A percentile compares a stretch with the other conserved stretches of the same genome.
Evolutionary conservation across 1,139 yeast species (phyloP).

Genomic region (Yamadazyma aaseri): DNA sequence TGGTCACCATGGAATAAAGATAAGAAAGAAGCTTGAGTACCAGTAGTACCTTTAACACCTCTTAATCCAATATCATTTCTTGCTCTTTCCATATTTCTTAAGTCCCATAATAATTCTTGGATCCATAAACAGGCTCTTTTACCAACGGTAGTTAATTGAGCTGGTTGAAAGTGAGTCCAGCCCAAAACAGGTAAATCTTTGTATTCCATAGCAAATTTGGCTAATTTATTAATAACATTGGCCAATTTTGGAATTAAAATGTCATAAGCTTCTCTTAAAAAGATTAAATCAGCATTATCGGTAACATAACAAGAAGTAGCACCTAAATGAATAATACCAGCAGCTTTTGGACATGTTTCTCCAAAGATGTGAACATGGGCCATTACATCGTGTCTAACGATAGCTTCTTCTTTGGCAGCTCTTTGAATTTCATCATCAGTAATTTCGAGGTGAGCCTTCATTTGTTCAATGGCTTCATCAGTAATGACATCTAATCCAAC

Average conservation of each 20-base stretch:
- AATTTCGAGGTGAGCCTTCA: conserved; percentile 72
- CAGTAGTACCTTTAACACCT: conserved; percentile 99
- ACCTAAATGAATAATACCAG: conserved; percentile 97
- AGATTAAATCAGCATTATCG: conserved; percentile 96
- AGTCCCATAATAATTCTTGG: conserved; percentile 97
- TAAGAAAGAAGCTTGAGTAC: conserved; percentile 96
- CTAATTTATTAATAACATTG: conserved; percentile 87
- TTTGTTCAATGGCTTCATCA: conserved; percentile 87
- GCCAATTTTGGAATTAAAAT: conserved; percentile 90
- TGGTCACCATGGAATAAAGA: conserved; percentile 95
- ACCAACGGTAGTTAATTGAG: conserved; percentile 97
- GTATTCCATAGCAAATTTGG: conserved; percentile 84
- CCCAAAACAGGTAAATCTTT: conserved; percentile 97
- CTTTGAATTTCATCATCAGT: conserved; percentile 90
- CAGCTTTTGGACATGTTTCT: conserved; percentile 88
- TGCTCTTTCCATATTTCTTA: conserved; percentile 93
- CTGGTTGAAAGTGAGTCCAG: conserved; percentile 99
- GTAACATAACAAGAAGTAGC: conserved; percentile 98
- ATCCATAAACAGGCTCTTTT: conserved; percentile 97
- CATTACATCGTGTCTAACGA: conserved; percentile 99
- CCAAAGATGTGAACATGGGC: conserved; percentile 98
- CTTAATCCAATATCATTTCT: conserved; percentile 94
- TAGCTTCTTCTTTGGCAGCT: conserved; percentile 93
- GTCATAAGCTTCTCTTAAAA: conserved; percentile 93
- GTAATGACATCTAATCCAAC: conserved; percentile 81